Base-by-base conservation (phyloP, 2,329 filamentous ascomycete species). In the Clarireedia hainanense region DNA sequence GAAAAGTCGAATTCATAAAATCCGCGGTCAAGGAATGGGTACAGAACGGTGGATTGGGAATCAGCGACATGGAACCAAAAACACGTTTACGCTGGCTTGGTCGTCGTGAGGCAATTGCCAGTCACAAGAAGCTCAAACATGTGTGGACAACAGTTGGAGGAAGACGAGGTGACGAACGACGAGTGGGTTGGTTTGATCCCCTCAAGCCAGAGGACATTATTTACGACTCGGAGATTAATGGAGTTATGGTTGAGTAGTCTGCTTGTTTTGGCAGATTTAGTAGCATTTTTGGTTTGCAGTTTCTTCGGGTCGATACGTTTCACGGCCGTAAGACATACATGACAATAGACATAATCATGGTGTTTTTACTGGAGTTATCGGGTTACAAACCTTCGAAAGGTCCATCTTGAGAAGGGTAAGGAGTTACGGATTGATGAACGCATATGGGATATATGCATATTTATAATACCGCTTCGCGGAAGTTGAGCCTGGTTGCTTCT, bases 1-100 rank as follows among this genome's bases (percentile, higher is more conserved):
- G 76, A 63, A 92, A 92, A 74, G 79, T 92, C 56, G 79, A 83
- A 57, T 91, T 91, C 67, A 81, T 91, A 64, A 77, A 79, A 61
- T 72, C 78, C 51, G 78, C 89, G 15, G 77, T 90, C 10, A 79
- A 78, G 60, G 85, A 89, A 68, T 92, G 88, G 88, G 80, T 83
- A 12, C 65, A 68, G 55, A 85, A 86, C 63, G 84, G 82, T 3
- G 88, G 88, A 2, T 71, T 91, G 34, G 88, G 88, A 52, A 83
- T 83, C 67, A 82, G 80, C 61, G 75, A 79, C 59, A 83, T 84
- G 77, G 74, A 73, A 58, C 74, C 63, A 2, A 58, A 64, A 75
- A 53, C 76, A 10, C 75, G 83, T 15, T 71, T 84, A 26, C 75
- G 79, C 62, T 86, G 83, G 83, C 74, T 70, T 7, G 83, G 83